phyloP scores from a whole-genome alignment of 2,329 filamentous ascomycete genomes.

The Thelonectria blattea region DNA sequence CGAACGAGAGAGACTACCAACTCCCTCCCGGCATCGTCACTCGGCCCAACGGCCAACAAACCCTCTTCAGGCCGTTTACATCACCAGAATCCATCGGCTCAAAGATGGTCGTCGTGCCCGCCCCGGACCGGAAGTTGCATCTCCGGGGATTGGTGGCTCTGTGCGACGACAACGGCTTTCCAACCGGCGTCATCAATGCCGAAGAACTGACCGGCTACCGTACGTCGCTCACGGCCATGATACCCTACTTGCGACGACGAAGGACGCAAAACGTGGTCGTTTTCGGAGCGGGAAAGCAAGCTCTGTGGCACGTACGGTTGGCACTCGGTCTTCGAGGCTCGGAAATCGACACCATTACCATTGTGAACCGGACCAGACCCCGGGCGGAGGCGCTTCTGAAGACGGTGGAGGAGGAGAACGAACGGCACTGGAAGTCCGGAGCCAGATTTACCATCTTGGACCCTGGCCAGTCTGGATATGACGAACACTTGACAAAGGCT shows the following conservation, averaged over 20 bases:
- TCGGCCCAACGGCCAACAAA: constrained; percentile 31
- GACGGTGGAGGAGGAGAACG: constrained; percentile 22
- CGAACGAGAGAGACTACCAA: constrained; percentile 29
- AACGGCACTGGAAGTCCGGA: constrained; percentile 26
- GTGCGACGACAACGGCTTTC: constrained; percentile 9
- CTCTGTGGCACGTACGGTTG: constrained; percentile 74
- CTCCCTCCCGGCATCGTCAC: constrained; percentile 28
- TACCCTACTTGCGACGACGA: constrained; percentile 57
- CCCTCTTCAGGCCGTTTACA: constrained; percentile 36
- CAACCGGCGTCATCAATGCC: background rate
- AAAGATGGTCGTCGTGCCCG: constrained; percentile 34
- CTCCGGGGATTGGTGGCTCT: constrained; percentile 23
- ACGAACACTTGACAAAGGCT: background rate
- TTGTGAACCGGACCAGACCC: constrained; percentile 39
- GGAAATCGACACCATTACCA: constrained; percentile 36
- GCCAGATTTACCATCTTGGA: constrained; percentile 12
- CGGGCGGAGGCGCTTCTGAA: constrained; percentile 15
- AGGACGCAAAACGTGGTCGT: constrained; percentile 60
- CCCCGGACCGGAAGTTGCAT: constrained; percentile 15
- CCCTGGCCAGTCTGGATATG: constrained; percentile 15
- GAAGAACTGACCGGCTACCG: constrained; percentile 62
- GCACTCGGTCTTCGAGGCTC: constrained; percentile 58
- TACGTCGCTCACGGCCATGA: constrained; percentile 67
- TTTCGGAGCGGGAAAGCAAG: constrained; percentile 74
- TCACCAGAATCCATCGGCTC: constrained; percentile 30